Base-by-base conservation (phyloP, 2,329 filamentous ascomycete genomes). In the Juglanconis oblonga region DNA sequence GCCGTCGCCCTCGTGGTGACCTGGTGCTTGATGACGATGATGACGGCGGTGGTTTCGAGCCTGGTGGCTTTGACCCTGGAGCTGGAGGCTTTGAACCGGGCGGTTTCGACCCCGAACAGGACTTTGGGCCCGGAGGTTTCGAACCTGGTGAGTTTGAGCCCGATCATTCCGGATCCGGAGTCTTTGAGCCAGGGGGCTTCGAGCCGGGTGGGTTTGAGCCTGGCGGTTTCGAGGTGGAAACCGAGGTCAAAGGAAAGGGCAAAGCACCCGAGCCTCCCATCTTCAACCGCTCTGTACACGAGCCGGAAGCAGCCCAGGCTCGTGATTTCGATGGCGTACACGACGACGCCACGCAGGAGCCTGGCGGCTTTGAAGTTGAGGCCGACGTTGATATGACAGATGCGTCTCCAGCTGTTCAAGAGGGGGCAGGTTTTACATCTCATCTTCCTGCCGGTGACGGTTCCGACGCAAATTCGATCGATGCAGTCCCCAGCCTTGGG, bases 151-250 rank as follows among this genome's bases (percentile, higher is more conserved):
- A 53, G 4, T 62, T 62, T 47, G 57, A 62, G 14, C 33, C 44
- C 14, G 50, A 44, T 9, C 35, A 53, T 7, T 10, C 32, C 4
- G 24, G 44, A 3, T 14, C 49, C 5, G 61, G 61, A 2, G 45
- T 50, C 8, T 60, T 60, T n/a, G 61, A 62, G 44, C 67, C 33
- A 68, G 67, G 53, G 0, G 47, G 50, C 1, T 24, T 48, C 11
- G 54, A 57, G 13, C 35, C 49, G 4, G 58, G 49, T 1, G 59
- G 40, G 0, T 55, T 55, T 13, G 59, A 58, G 4, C 47, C 52
- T 0, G 56, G 52, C 1, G 57, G 60, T 0, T 54, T 54, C 2
- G 57, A 59, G 7, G n/a, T n/a, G 5, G 38, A 45, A n/a, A 7
- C 9, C 9, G 47, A 42, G 11, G 13, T 45, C 48, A 40, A 38